Percentiles rank a stretch among this genome's conserved stretches.
These are phyloP conservation scores for Lactarius quietus DNA, from an alignment of 768 basidiomycete species.

Conservation along the genomic window DNA sequence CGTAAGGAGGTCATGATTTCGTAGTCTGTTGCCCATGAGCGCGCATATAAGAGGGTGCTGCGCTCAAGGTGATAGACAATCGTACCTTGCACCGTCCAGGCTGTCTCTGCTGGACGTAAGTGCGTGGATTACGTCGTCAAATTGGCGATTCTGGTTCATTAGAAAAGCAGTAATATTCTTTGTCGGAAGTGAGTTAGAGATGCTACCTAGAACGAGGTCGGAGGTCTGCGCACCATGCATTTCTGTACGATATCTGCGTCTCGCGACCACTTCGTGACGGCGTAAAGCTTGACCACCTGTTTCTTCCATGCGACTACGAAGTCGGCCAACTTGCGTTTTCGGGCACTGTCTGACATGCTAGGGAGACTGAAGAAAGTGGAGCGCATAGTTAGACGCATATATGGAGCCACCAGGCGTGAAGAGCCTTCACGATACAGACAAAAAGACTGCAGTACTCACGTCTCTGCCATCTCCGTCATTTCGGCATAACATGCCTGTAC, in stretches of 20 bases:
- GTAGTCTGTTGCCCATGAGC: slow-evolving; percentile 48
- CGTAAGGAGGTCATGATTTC: slow-evolving; percentile 91
- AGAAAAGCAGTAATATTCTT: slow-evolving; percentile 89
- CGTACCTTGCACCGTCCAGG: slow-evolving; percentile 75
- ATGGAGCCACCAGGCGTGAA: background rate
- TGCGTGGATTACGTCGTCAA: slow-evolving; percentile 62
- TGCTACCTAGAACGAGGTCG: background rate
- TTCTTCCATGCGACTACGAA: slow-evolving; percentile 91
- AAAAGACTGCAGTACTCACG: slow-evolving; percentile 47
- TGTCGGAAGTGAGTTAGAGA: background rate
- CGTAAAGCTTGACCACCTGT: slow-evolving; percentile 86
- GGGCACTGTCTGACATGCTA: slow-evolving; percentile 74
- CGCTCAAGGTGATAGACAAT: background rate
- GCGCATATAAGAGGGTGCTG: background rate
- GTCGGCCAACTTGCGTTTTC: slow-evolving; percentile 79
- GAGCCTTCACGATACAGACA: background rate
- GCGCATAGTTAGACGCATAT: background rate
- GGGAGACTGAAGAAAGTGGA: slow-evolving; percentile 34
- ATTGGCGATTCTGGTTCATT: slow-evolving; percentile 79
- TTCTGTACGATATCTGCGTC: slow-evolving; percentile 83
- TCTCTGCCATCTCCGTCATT: slow-evolving; percentile 79
- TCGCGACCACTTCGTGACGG: slow-evolving; percentile 81
- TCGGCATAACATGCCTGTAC: slow-evolving; percentile 80
- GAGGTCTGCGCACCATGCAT: slow-evolving; percentile 59
- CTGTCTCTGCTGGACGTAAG: slow-evolving; percentile 64